phyloP scores from a whole-genome alignment of 768 basidiomycete species.

The Russula lepida region DNA sequence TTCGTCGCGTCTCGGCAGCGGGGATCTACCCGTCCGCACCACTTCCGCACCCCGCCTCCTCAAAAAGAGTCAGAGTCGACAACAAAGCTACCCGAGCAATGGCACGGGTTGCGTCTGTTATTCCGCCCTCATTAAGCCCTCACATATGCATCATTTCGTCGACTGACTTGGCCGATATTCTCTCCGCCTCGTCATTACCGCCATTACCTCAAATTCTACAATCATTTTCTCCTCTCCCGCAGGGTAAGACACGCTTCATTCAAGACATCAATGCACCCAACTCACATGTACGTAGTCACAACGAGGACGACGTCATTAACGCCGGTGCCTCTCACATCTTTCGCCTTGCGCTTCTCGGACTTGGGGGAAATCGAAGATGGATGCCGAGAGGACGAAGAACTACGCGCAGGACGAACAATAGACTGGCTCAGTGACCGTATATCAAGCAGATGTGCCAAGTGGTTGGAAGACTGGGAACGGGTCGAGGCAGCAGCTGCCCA shows the following conservation, averaged over 20 bases:
- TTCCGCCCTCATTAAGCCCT: conserved; percentile 73
- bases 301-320: conserved; percentile 68
- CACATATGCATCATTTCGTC: conserved; percentile 72
- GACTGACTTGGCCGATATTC: conserved; percentile 55
- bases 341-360: conserved; percentile 73
- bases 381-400: conserved; percentile 70
- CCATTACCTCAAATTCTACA: conserved; percentile 67
- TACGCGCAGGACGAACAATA: conserved; percentile 68
- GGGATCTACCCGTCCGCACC: neutral
- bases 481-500: conserved; percentile 28
- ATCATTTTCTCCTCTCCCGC: conserved; percentile 75
- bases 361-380: conserved; percentile 62
- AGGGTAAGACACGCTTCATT: conserved; percentile 39
- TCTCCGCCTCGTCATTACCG: conserved; percentile 53
- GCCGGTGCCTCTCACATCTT: conserved; percentile 62
- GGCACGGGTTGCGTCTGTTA: conserved; percentile 37
- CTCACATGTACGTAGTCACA: conserved; percentile 42
- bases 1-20: neutral
- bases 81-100: conserved; percentile 1
- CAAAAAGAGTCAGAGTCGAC: too few relatives aligned
- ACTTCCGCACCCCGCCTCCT: neutral
- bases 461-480: conserved; percentile 61
- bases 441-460: conserved; percentile 48
- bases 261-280: conserved; percentile 4
- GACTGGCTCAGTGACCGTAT: conserved; percentile 83